These are phyloP conservation scores for Phytophthora ohioensis DNA, from an alignment of 352 stramenopile species.

Conservation along the genomic window DNA sequence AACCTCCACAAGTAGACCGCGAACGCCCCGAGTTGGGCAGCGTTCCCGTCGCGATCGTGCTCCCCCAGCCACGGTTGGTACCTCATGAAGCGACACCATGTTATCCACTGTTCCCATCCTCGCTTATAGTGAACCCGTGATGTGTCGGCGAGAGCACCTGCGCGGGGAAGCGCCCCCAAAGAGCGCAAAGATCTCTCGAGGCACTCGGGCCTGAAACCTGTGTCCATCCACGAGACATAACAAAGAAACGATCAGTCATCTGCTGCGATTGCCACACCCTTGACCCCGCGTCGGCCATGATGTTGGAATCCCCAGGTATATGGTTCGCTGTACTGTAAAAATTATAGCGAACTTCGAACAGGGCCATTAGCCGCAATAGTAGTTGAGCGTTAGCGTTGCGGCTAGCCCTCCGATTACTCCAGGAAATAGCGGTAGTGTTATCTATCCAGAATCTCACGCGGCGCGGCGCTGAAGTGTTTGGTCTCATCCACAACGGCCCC, in stretches of 20 bases:
- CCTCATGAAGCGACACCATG: slow-evolving; percentile 11
- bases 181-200: slow-evolving; percentile 8
- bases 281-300: slow-evolving; percentile 14
- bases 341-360: slow-evolving; percentile 9
- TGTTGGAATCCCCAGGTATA: slow-evolving; percentile 8
- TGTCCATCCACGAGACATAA: slow-evolving; percentile 3
- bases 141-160: slow-evolving; percentile 11
- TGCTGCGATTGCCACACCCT: slow-evolving; percentile 9
- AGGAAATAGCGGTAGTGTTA: slow-evolving; percentile 6
- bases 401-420: slow-evolving; percentile 3
- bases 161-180: slow-evolving; percentile 14
- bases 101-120: slow-evolving; percentile 4
- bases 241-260: background rate
- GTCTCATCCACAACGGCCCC: background rate
- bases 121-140: background rate
- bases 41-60: slow-evolving; percentile 1
- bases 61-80: slow-evolving; percentile 3
- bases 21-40: slow-evolving; percentile 17
- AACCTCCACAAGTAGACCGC: slow-evolving; percentile 29
- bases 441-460: slow-evolving; percentile 24
- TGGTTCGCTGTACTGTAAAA: slow-evolving; percentile 6
- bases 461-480: background rate
- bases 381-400: background rate
- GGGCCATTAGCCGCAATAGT: slow-evolving; percentile 1
- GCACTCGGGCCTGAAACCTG: slow-evolving; percentile 3